These are phyloP conservation scores for barrel medic (Medicago truncatula) DNA, from an alignment of 306 rosid genomes.

Conservation along the genomic window MtrunA17r5.0-ANR NC_053046.1:40078001-40078500, in stretches of 20 bases:
- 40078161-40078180: background rate
- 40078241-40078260: background rate
- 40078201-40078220: background rate
- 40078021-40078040: slow-evolving; percentile 41
- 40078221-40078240: background rate
- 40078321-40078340: slow-evolving; percentile 10
- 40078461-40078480: background rate
- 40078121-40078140: background rate
- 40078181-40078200: slow-evolving; percentile 2
- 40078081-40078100: slow-evolving; percentile 13
- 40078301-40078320: slow-evolving; percentile 12
- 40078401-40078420: slow-evolving; percentile 13
- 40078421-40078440: background rate
- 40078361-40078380: background rate
- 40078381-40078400: slow-evolving; percentile 11
- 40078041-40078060: slow-evolving; percentile 87
- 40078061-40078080: slow-evolving; percentile 97
- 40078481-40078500: background rate
- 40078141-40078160: background rate
- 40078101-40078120: background rate
- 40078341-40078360: slow-evolving; percentile 18
- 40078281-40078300: no score
- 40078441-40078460: background rate
- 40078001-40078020: slow-evolving; percentile 52
- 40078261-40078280: slow-evolving; percentile 9